Conservation (phyloP, 805 yeast species). For the Scheffersomyces lignosus region DNA sequence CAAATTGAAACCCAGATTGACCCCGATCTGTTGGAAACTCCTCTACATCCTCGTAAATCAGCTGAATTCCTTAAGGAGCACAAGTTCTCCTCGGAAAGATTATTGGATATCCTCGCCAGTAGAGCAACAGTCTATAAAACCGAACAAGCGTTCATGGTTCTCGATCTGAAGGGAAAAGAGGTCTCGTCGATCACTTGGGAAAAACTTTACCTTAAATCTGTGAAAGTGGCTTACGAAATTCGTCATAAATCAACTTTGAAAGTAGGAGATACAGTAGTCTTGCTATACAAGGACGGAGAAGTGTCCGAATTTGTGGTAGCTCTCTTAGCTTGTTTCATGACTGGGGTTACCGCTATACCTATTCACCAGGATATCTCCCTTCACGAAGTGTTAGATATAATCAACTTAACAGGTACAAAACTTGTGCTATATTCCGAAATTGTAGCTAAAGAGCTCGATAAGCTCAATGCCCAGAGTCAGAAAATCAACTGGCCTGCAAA, state of each 20-base stretch:
- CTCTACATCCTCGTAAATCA: slow-evolving; percentile 61
- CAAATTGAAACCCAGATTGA: slow-evolving; percentile 23
- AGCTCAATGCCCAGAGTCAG: slow-evolving; percentile 45
- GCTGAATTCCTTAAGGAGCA: slow-evolving; percentile 18
- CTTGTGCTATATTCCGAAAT: slow-evolving; percentile 79
- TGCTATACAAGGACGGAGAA: slow-evolving; percentile 82
- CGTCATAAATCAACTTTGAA: slow-evolving; percentile 69
- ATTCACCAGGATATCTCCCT: slow-evolving; percentile 72
- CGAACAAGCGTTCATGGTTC: slow-evolving; percentile 67
- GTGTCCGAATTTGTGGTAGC: slow-evolving; percentile 85
- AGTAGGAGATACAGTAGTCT: slow-evolving; percentile 79
- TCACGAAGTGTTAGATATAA: slow-evolving; percentile 68
- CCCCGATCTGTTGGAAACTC: slow-evolving; percentile 48
- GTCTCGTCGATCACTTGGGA: slow-evolving; percentile 81
- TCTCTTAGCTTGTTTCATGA: slow-evolving; percentile 85
- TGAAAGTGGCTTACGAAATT: slow-evolving; percentile 83
- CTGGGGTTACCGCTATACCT: slow-evolving; percentile 95
- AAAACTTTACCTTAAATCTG: slow-evolving; percentile 76
- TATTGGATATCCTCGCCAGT: slow-evolving; percentile 71
- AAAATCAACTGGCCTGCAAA: slow-evolving; percentile 72
- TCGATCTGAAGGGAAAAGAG: slow-evolving; percentile 84
- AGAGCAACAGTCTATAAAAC: slow-evolving; percentile 63
- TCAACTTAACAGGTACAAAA: slow-evolving; percentile 73
- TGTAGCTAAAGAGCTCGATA: slow-evolving; percentile 73
- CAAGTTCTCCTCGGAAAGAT: slow-evolving; percentile 44